These are phyloP conservation scores for Globisporangium spinosum DNA, from an alignment of 352 stramenopile species.

Conservation along the genomic window DNA sequence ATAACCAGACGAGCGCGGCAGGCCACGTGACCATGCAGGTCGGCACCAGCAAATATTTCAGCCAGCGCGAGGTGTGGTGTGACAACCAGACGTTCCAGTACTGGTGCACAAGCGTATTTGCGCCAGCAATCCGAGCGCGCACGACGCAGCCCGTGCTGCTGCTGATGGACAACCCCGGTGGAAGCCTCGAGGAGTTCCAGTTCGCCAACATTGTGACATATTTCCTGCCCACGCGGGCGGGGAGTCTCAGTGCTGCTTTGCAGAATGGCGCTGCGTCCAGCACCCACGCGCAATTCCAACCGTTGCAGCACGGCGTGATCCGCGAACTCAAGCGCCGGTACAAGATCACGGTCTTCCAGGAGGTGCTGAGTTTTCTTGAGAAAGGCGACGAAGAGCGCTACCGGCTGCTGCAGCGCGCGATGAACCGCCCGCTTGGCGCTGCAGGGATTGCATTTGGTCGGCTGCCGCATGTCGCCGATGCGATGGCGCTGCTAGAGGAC, in stretches of 20 bases:
- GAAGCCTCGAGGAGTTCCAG: slow-evolving; percentile 32
- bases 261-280: slow-evolving; percentile 5
- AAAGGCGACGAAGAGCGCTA: slow-evolving; percentile 38
- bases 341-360: slow-evolving; percentile 47
- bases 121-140: slow-evolving; percentile 37
- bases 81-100: slow-evolving; percentile 47
- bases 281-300: slow-evolving; percentile 24
- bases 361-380: slow-evolving; percentile 39
- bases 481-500: slow-evolving; percentile 40
- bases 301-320: slow-evolving; percentile 33
- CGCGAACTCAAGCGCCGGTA: slow-evolving; percentile 51
- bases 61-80: slow-evolving; percentile 53
- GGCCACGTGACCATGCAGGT: slow-evolving; percentile 11
- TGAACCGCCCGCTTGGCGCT: slow-evolving; percentile 30
- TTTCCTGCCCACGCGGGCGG: slow-evolving; percentile 34
- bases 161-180: slow-evolving; percentile 42
- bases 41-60: slow-evolving; percentile 28
- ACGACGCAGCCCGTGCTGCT: slow-evolving; percentile 44
- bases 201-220: slow-evolving; percentile 34
- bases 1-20: background rate
- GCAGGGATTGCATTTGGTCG: slow-evolving; percentile 35
- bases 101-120: slow-evolving; percentile 47
- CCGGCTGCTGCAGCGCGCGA: slow-evolving; percentile 34
- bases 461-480: slow-evolving; percentile 38
- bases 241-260: background rate